phyloP scores from a whole-genome alignment of 2,329 filamentous ascomycete genomes.

The Metarhizium brunneum region DNA sequence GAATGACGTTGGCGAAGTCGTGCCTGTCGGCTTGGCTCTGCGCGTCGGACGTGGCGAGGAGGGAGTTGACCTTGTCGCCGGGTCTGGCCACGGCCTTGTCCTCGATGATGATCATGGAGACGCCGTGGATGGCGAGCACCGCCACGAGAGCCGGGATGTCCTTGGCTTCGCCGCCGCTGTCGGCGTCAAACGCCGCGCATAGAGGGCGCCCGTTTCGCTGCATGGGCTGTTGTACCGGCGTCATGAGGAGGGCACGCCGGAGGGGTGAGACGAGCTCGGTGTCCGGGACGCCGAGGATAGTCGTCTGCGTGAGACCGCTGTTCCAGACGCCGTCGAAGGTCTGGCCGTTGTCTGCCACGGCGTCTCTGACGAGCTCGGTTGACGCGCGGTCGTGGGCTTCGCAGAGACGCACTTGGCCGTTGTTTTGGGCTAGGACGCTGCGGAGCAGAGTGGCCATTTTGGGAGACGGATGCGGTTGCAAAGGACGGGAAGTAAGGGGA shows the following conservation, averaged over 20 bases:
- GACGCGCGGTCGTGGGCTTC: not conserved
- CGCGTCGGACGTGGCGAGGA: not conserved
- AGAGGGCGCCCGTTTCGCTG: not conserved
- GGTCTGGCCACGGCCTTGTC: slow-evolving; percentile 1
- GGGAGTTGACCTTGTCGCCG: slow-evolving; percentile 5
- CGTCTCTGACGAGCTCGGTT: not conserved
- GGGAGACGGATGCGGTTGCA: too few relatives aligned
- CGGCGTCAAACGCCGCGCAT: slow-evolving; percentile 5
- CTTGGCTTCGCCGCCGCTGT: not conserved
- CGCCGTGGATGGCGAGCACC: not conserved
- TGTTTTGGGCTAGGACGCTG: not conserved
- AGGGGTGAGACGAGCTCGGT: slow-evolving; percentile 6
- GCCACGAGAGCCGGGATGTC: slow-evolving; percentile 1
- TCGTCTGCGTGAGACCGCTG: slow-evolving; percentile 6
- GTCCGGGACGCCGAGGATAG: slow-evolving; percentile 4
- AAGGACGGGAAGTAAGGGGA: too few relatives aligned
- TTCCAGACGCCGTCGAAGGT: slow-evolving; percentile 4
- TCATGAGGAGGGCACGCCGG: not conserved
- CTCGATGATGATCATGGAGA: slow-evolving; percentile 5
- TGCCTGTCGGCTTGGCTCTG: slow-evolving; percentile 6
- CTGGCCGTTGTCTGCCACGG: slow-evolving; percentile 16
- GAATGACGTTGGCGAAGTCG: not conserved
- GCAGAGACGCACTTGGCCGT: not conserved
- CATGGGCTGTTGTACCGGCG: not conserved
- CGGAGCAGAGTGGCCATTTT: too few relatives aligned